Conservation (phyloP, 1,139 yeast species). For the Yamadazyma siamensis region DNA sequence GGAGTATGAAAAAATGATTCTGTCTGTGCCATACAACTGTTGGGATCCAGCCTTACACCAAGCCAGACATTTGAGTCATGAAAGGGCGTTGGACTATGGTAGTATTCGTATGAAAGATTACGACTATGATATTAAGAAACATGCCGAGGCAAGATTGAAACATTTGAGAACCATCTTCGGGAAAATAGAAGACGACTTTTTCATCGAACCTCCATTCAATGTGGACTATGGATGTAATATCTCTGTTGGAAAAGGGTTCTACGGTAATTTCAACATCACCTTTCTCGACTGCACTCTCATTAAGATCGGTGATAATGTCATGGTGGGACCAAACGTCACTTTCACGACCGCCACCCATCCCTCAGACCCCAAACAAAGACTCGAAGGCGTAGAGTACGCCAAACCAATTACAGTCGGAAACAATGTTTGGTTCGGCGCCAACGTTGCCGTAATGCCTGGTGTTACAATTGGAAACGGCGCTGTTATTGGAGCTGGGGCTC, state of each 20-base stretch:
- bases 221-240: constrained; percentile 61
- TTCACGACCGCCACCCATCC: constrained; percentile 66
- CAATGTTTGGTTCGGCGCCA: constrained; percentile 66
- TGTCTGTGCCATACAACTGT: constrained; percentile 22
- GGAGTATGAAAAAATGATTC: constrained; percentile 29
- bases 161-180: constrained; percentile 45
- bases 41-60: constrained; percentile 16
- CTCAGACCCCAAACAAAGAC: constrained; percentile 45
- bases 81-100: constrained; percentile 33
- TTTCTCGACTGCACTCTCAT: constrained; percentile 61
- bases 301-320: constrained; percentile 56
- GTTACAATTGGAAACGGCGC: constrained; percentile 61
- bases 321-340: constrained; percentile 63
- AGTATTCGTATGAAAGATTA: constrained; percentile 37
- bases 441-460: constrained; percentile 56
- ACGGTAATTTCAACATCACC: constrained; percentile 54
- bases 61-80: constrained; percentile 21
- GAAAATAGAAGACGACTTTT: constrained; percentile 32
- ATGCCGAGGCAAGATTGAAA: constrained; percentile 31
- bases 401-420: constrained; percentile 56
- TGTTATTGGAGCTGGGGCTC: constrained; percentile 68
- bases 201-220: constrained; percentile 51
- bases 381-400: constrained; percentile 48
- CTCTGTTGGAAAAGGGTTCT: constrained; percentile 46
- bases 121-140: constrained; percentile 16